phyloP scores from a whole-genome alignment of 2,329 filamentous ascomycete genomes.

The Ceratocystis colombiana region DNA sequence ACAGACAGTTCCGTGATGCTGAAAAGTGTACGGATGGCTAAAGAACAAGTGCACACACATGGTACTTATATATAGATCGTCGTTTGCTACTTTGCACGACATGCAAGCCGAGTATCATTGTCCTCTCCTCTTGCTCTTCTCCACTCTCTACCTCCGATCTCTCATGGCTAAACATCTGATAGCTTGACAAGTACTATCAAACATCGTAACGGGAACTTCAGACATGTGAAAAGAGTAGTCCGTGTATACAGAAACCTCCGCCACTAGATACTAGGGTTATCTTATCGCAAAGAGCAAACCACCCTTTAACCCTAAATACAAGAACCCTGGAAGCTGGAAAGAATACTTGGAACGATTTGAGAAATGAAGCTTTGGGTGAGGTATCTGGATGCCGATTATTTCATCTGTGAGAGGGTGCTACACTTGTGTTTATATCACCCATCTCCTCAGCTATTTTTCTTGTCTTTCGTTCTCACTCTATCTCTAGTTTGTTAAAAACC shows the following conservation, averaged over 20 bases:
- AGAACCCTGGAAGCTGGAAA: not conserved
- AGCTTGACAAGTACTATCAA: not conserved
- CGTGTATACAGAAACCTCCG: not conserved
- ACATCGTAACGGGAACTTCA: not conserved
- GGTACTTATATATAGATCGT: too few species aligned
- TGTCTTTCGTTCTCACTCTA: not conserved
- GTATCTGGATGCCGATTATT: not conserved
- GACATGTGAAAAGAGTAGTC: too few species aligned
- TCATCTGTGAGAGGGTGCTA: not conserved
- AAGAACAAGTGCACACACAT: too few species aligned
- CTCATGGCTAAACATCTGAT: not conserved
- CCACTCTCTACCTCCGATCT: conserved; percentile 1
- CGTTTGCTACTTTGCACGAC: not conserved
- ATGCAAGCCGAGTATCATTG: not conserved
- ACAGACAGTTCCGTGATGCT: too few species aligned
- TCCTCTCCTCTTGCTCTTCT: not conserved
- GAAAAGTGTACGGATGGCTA: too few species aligned
- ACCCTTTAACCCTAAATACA: too few species aligned
- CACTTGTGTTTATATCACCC: not conserved
- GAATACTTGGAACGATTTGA: conserved; percentile 7
- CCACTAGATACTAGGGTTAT: not conserved
- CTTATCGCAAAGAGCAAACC: not conserved
- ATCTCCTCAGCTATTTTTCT: too few species aligned
- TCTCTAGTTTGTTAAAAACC: not conserved
- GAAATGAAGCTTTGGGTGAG: not conserved